Base-by-base conservation (phyloP, 129 eudicot species). In the Glebionis coronaria region DNA sequence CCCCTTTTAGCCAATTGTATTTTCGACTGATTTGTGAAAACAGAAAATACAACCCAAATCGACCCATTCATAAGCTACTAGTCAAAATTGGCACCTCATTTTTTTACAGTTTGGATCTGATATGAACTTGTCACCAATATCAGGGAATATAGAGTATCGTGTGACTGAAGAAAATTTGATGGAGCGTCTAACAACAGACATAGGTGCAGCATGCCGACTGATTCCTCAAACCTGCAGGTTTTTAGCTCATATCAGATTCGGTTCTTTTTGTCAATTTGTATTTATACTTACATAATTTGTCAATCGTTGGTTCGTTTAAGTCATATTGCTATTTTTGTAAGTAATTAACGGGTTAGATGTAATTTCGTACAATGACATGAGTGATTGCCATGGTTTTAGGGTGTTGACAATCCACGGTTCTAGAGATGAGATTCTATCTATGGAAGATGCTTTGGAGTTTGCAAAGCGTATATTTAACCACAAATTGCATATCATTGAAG, bases 341-440 rank as follows among this genome's bases (percentile, higher is more conserved):
- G 12, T 9, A 44, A 4, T 56, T 7, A 35, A 7, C 0, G 42
- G 42, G 42, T 35, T 35, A 35, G 42, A 6, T 35, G 7, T 7
- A 35, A 35, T 35, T 35, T 35, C 42, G 10, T 6, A 35, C 42
- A 35, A 0, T 68, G 47, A 58, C 50, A 27, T 45, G n/a, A 46
- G 18, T 6, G 1, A 12, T 58, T 46, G 38, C 15, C 23, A 55
- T 66, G 15, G 1, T 62, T 62, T 72, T 75, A 91, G 97, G 74
- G 95, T 91, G 67, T 57, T 91, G 73, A 87, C 88, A 3, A 68
- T 87, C 63, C 97, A 91, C 56, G 90, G 97, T 20, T 78, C 97
- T 10, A 50, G 19, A 58, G 97, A 91, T 76, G 77, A 81, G 78
- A 61, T 76, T 11, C 88, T 87, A 12, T 83, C 82, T 16, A 73